Base-by-base conservation (phyloP, 2,329 filamentous ascomycete species). In the Emmonsia crescens region DNA sequence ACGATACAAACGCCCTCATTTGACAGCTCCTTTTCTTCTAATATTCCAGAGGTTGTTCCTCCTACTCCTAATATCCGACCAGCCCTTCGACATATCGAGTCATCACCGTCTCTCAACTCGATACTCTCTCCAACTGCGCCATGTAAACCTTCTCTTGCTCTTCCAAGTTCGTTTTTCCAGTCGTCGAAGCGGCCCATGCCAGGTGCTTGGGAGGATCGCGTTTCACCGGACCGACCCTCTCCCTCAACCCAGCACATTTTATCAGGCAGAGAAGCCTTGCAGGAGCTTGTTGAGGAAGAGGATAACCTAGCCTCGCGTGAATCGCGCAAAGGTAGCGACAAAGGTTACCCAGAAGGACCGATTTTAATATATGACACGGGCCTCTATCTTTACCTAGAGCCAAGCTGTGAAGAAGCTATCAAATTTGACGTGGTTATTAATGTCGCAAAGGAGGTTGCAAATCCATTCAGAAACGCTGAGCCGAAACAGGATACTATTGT, bases 401-500 rank as follows among this genome's bases (percentile, higher is more conserved):
- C 84, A 0, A 85, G 80, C 2, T 79, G 78, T 5, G 79, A 83
- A 61, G 83, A 86, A 70, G 84, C 83, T 1, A 76, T 78, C 5
- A 73, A 79, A 46, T 87, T 85, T 64, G 84, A 87, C 66, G 83
- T 85, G 2, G 80, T 87, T 24, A 76, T 87, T 65, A 87, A 87
- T 64, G 84, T 87, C 31, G 84, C 84, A 6, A 85, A 84, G 68
- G 84, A 87, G 70, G 84, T 87, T 5, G 78, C 77, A 60, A 86
- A 86, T 66, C 84, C 84, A 0, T 84, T 86, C 67, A 70, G 68
- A 5, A 66, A 62, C 4, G 64, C 65, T 19, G 72, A 64, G 63
- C 70, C 64, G 65, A 69, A 69, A 29, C 70, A 71, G 42, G 71
- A 74, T 38, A 76, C 74, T 5, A 74, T 78, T 40, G 74, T 78